phyloP scores from a whole-genome alignment of 352 stramenopile genomes.

The Phytophthora pseudosyringae region DNA sequence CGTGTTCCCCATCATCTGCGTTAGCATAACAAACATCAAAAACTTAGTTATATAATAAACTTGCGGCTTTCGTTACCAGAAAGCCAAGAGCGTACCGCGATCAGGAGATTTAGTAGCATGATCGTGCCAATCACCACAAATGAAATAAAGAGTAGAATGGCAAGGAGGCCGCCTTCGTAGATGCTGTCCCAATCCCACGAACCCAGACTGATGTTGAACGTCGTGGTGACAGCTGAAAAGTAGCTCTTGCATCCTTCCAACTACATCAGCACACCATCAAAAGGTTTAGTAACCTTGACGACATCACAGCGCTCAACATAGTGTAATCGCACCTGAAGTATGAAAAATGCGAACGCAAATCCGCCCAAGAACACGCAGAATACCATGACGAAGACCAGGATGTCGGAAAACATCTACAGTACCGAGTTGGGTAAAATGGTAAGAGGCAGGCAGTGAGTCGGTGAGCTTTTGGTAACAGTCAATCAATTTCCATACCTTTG shows the following conservation, averaged over 20 bases:
- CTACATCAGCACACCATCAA: conserved; percentile 25
- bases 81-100: conserved; percentile 51
- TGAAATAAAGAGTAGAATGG: conserved; percentile 71
- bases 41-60: neutral
- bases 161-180: conserved; percentile 70
- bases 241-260: conserved; percentile 76
- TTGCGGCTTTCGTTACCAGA: neutral
- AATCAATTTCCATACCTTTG: conserved; percentile 51
- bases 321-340: conserved; percentile 60
- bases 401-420: conserved; percentile 83
- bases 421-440: neutral
- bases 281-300: no score
- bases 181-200: conserved; percentile 82
- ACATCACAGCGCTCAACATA: no score
- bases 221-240: conserved; percentile 57
- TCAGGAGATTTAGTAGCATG: conserved; percentile 83
- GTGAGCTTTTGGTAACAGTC: neutral
- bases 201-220: conserved; percentile 78
- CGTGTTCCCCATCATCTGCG: conserved; percentile 84
- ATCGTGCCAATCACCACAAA: conserved; percentile 85
- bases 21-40: neutral
- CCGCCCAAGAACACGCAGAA: conserved; percentile 77
- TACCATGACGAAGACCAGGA: conserved; percentile 75
- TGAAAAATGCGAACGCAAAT: conserved; percentile 85
- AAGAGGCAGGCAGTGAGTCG: neutral